These are phyloP conservation scores for Xylaria sp. DNA, from an alignment of 2,329 filamentous ascomycete genomes.

Conservation along the genomic window DNA sequence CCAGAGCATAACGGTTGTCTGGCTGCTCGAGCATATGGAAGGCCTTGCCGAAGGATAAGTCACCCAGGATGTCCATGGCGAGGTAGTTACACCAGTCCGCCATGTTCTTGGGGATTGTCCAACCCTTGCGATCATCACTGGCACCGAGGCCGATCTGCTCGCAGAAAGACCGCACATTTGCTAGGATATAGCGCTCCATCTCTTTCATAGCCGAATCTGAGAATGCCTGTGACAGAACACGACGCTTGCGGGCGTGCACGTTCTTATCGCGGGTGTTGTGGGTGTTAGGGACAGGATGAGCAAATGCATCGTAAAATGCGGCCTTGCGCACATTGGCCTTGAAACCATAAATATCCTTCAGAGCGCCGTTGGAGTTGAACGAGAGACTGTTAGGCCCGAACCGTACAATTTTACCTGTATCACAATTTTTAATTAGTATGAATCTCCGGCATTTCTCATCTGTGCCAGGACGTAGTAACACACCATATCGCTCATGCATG, in stretches of 20 bases:
- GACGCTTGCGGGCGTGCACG: constrained; percentile 75
- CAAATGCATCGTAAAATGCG: constrained; percentile 78
- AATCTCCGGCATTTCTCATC: background rate
- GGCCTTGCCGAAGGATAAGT: constrained; percentile 69
- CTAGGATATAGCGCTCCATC: constrained; percentile 74
- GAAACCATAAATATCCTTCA: constrained; percentile 74
- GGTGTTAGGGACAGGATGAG: constrained; percentile 76
- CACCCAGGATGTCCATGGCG: constrained; percentile 70
- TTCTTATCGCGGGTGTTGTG: constrained; percentile 77
- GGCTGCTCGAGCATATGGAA: constrained; percentile 69
- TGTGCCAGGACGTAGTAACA: constrained; percentile 31
- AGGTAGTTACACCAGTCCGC: constrained; percentile 70
- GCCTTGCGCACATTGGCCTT: constrained; percentile 72
- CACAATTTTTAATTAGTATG: constrained; percentile 26
- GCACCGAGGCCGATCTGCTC: constrained; percentile 60
- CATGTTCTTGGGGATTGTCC: constrained; percentile 70
- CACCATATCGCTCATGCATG: constrained; percentile 77
- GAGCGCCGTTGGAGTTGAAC: constrained; percentile 76
- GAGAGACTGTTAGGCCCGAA: constrained; percentile 81
- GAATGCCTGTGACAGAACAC: constrained; percentile 78
- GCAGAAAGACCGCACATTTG: constrained; percentile 74
- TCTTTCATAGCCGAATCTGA: constrained; percentile 72
- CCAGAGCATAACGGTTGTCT: constrained; percentile 73
- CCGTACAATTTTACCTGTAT: constrained; percentile 71
- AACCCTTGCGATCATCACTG: constrained; percentile 61